Conservation (phyloP, 208 protist genomes). For the Leishmania tropica region DNA sequence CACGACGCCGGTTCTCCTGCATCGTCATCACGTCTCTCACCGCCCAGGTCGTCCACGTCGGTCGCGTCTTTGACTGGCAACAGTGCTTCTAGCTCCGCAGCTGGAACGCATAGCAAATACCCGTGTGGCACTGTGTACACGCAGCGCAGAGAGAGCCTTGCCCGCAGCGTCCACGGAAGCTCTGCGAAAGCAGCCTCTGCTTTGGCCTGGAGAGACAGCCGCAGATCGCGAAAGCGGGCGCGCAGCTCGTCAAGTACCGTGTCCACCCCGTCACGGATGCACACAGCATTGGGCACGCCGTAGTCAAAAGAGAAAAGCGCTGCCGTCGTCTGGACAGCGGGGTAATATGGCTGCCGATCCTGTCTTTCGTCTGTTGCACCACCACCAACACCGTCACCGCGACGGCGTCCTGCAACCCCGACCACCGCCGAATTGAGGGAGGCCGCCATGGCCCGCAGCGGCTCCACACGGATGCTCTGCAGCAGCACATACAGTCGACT, state of each 20-base stretch:
- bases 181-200: conserved; percentile 27
- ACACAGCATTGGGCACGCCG: not conserved
- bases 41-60: not conserved
- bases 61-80: not conserved
- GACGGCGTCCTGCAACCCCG: conserved; percentile 7
- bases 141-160: conserved; percentile 27
- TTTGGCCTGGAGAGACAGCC: conserved; percentile 27
- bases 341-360: not conserved
- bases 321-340: not conserved
- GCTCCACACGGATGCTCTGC: conserved; percentile 36
- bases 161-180: conserved; percentile 31
- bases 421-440: conserved; percentile 27
- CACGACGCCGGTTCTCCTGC: not conserved
- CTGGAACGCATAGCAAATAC: conserved; percentile 36
- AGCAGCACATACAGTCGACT: conserved; percentile 38
- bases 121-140: conserved; percentile 35
- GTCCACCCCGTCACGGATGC: conserved; percentile 33
- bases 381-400: not conserved
- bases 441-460: conserved; percentile 35
- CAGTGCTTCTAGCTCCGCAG: conserved; percentile 11
- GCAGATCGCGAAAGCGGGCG: conserved; percentile 27
- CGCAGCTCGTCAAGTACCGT: conserved; percentile 43
- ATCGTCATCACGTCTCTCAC: not conserved
- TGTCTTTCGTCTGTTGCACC: not conserved
- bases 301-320: not conserved